Evolutionary conservation across 2,329 filamentous ascomycete genomes (phyloP).

Genomic region (Ophiostoma ulmi): DNA sequence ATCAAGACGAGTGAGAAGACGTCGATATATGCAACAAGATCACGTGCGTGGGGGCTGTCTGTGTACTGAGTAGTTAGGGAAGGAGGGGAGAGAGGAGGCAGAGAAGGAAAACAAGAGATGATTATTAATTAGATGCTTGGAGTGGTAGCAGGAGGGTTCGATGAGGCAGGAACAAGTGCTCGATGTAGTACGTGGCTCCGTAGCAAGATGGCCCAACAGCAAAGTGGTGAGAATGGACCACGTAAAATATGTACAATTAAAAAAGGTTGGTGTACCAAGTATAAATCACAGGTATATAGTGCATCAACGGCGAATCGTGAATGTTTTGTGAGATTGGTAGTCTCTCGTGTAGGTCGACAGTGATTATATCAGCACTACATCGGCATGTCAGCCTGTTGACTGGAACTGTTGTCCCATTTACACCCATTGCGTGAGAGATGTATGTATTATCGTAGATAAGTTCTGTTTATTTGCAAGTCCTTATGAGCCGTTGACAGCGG

Average conservation of each 20-base stretch:
- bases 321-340: not conserved
- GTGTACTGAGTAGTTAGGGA: not conserved
- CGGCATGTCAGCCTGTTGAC: not conserved
- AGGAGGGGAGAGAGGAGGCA: not conserved
- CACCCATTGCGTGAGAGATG: too few relatives aligned
- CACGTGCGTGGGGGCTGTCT: constrained; percentile 1
- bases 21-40: not conserved
- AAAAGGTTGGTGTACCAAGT: too few relatives aligned
- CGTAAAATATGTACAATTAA: too few relatives aligned
- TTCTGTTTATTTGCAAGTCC: not conserved
- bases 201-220: not conserved
- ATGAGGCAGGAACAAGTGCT: not conserved
- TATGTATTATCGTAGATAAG: too few relatives aligned
- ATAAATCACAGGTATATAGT: not conserved
- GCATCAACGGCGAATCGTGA: not conserved
- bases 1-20: not conserved
- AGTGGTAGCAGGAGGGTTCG: not conserved
- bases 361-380: not conserved
- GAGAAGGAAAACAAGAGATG: not conserved
- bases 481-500: not conserved
- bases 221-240: too few relatives aligned
- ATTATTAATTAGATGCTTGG: too few relatives aligned
- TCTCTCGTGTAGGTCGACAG: not conserved
- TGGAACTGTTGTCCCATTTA: not conserved
- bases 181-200: not conserved